Evolutionary conservation across 2,329 filamentous ascomycete species (phyloP), one percentile per base, ranked within the genome.

Genomic region (Venturia nashicola): DNA sequence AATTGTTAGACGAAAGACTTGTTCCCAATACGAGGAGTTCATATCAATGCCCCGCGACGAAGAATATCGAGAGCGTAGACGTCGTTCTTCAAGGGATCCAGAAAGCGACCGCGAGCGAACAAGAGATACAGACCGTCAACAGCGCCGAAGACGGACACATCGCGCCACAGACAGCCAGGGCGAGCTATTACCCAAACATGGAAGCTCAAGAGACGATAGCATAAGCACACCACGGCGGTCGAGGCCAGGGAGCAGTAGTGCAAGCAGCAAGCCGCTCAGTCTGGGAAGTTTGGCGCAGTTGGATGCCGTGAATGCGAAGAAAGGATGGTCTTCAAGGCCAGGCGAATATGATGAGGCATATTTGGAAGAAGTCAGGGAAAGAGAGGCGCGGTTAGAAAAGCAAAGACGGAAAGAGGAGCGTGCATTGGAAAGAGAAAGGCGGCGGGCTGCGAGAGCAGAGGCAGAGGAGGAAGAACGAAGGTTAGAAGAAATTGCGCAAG

Each of bases 281-380:
- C 77, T 75, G 66, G 82, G 54, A 23, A 84, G 87, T 5, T 74
- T 92, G 60, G 86, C 86, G 14, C 83, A 85, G 70, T 74, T 92
- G 59, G 82, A 90, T 68, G 79, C 83, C 61, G 76, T 83, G 63
- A 86, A 89, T 73, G 78, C 81, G 34, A 81, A 83, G 67, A 78
- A 77, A 65, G 76, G 76, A 3, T 79, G 76, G 74, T 57, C 51
- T 36, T 57, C 51, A 14, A 71, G 71, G 27, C 72, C 73, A 11
- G 75, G 76, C 63, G 75, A 77, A 66, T 76, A 75, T 60, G 74
- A 76, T 63, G 72, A 73, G 36, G 72, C 69, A 57, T 72, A 75
- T 65, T 72, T 76, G 64, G 66, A 68, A 64, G 74, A 74, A 65
- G 64, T 66, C 23, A 27, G 60, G 9, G 60, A 43, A 18, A 63